Conservation (phyloP, 192 early-diverging fungal species). For the Spizellomyces punctatus region DNA sequence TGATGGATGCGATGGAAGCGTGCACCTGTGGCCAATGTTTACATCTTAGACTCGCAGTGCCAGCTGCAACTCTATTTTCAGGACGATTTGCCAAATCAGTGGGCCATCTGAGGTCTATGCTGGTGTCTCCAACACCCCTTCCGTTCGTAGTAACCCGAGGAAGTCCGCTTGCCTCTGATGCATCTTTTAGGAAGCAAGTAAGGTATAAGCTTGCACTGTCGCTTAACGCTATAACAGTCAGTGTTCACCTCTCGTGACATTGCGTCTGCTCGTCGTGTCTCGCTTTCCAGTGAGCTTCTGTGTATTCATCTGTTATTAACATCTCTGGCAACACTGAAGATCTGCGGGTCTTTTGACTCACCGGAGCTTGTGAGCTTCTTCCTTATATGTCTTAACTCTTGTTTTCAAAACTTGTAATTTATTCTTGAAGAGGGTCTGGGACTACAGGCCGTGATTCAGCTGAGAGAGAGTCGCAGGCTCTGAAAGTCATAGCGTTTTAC, state of each 20-base stretch:
- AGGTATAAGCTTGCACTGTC: neutral
- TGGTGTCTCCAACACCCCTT: constrained; percentile 26
- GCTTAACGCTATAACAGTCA: neutral
- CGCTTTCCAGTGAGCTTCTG: constrained; percentile 15
- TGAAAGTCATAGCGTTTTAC: neutral
- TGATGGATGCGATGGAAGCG: too few species aligned
- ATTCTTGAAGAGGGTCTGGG: constrained; percentile 31
- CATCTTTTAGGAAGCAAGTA: constrained; percentile 10
- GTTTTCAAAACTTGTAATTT: constrained; percentile 21
- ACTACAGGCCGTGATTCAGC: constrained; percentile 1
- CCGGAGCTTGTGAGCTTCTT: constrained; percentile 26
- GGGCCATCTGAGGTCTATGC: neutral
- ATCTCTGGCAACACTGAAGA: too few species aligned
- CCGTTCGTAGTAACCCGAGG: constrained; percentile 15
- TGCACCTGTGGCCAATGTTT: too few species aligned
- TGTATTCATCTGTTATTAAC: neutral
- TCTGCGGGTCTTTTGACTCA: neutral
- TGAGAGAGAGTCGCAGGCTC: neutral
- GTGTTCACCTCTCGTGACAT: constrained; percentile 14
- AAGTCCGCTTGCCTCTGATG: constrained; percentile 34
- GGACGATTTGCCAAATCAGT: too few species aligned
- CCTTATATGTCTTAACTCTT: constrained; percentile 30
- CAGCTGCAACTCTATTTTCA: too few species aligned
- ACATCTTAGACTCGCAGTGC: too few species aligned
- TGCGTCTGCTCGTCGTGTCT: constrained; percentile 18